These are phyloP conservation scores for Xylariaceae sp. DNA, from an alignment of 2,329 filamentous ascomycete species.

Conservation along the genomic window DNA sequence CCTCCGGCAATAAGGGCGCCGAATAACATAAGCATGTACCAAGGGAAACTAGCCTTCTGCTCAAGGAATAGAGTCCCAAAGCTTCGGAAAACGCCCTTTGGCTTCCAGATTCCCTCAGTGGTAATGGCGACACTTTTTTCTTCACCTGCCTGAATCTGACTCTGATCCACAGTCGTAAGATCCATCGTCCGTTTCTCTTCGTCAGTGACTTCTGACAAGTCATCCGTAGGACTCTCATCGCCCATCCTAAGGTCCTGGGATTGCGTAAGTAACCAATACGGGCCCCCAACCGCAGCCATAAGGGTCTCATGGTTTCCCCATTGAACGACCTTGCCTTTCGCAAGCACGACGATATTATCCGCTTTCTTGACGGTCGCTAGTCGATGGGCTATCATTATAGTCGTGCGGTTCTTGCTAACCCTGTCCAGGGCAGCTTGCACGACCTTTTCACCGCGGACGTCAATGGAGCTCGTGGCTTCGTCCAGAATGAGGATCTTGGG, in stretches of 20 bases:
- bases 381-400: constrained; percentile 62
- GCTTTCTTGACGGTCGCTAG: constrained; percentile 49
- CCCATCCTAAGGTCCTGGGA: constrained; percentile 55
- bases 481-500: constrained; percentile 49
- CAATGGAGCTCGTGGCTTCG: constrained; percentile 60
- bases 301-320: constrained; percentile 71
- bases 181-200: constrained; percentile 38
- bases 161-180: constrained; percentile 41
- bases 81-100: constrained; percentile 26
- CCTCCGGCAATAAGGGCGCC: constrained; percentile 36
- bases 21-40: constrained; percentile 31
- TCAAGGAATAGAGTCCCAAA: constrained; percentile 30
- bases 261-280: constrained; percentile 64
- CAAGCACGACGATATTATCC: constrained; percentile 40
- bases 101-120: constrained; percentile 13
- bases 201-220: constrained; percentile 30
- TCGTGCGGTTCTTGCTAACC: constrained; percentile 57
- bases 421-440: constrained; percentile 54
- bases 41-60: constrained; percentile 29
- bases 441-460: constrained; percentile 43
- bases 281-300: constrained; percentile 53
- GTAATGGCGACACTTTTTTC: neutral
- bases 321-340: constrained; percentile 64
- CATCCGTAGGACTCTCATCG: constrained; percentile 37
- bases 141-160: constrained; percentile 35